Evolutionary conservation across 2,329 filamentous ascomycete genomes (phyloP).

Genomic region (Periconia digitata): DNA sequence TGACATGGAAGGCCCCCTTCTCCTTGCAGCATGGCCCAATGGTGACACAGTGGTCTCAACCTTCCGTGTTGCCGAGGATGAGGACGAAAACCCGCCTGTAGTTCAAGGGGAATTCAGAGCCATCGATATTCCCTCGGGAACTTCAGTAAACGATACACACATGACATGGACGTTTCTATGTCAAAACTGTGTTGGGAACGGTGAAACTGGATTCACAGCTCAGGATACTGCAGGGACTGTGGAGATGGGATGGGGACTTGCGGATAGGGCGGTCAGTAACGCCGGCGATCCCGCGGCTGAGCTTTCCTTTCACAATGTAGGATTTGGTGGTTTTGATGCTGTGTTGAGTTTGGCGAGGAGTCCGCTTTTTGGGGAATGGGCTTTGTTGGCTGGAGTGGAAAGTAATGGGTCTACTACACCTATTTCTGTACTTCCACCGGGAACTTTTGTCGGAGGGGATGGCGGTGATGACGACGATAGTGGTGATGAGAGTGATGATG

Average conservation of each 20-base stretch:
- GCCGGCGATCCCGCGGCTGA: slow-evolving; percentile 9
- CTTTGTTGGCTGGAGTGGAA: neutral
- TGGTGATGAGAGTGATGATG: slow-evolving; percentile 3
- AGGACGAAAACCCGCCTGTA: slow-evolving; percentile 17
- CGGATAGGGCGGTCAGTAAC: slow-evolving; percentile 9
- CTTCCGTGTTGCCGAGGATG: slow-evolving; percentile 18
- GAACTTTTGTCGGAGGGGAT: neutral
- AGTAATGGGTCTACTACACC: slow-evolving; percentile 2
- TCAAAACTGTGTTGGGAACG: slow-evolving; percentile 15
- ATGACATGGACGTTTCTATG: slow-evolving; percentile 19
- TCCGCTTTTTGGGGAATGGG: slow-evolving; percentile 2
- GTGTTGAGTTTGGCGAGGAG: neutral
- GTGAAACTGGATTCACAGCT: slow-evolving; percentile 5
- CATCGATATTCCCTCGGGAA: slow-evolving; percentile 7
- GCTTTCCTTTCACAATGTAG: slow-evolving; percentile 13
- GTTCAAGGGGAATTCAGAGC: slow-evolving; percentile 14
- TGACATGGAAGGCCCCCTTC: slow-evolving; percentile 21
- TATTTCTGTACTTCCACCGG: slow-evolving; percentile 1
- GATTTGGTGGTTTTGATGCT: neutral
- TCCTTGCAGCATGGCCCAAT: slow-evolving; percentile 21
- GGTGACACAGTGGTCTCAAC: slow-evolving; percentile 15
- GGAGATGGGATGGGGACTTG: slow-evolving; percentile 17
- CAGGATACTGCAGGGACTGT: slow-evolving; percentile 10
- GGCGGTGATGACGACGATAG: neutral
- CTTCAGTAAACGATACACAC: slow-evolving; percentile 10